phyloP scores from a whole-genome alignment of 2,329 filamentous ascomycete genomes.

The Fusarium xyrophilum region DNA sequence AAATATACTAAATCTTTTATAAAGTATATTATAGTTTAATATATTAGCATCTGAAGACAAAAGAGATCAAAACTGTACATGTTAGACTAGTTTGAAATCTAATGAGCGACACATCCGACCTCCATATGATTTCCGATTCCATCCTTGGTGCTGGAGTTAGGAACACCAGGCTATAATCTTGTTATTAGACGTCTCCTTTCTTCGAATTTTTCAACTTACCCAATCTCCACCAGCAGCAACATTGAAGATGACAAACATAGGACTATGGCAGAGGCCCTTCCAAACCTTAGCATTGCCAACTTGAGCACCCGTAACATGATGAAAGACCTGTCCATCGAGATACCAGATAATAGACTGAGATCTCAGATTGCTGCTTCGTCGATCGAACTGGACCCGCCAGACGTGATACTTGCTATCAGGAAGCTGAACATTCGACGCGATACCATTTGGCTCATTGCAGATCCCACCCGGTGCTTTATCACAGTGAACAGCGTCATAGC shows the following conservation, averaged over 20 bases:
- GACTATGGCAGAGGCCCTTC: constrained; percentile 57
- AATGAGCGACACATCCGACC: constrained; percentile 58
- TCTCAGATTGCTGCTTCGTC: constrained; percentile 53
- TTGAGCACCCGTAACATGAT: constrained; percentile 52
- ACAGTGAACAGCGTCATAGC: constrained; percentile 61
- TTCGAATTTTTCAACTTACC: constrained; percentile 48
- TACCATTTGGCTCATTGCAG: constrained; percentile 60
- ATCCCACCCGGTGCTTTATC: constrained; percentile 53
- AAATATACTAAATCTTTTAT: too few species aligned
- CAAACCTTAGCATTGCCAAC: constrained; percentile 57
- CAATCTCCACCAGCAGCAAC: constrained; percentile 62
- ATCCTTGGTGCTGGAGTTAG: constrained; percentile 54
- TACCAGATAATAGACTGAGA: constrained; percentile 61
- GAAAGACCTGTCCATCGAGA: constrained; percentile 54
- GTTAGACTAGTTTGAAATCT: constrained; percentile 38
- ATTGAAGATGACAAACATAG: constrained; percentile 61
- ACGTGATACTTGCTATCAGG: constrained; percentile 54
- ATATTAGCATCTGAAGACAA: neutral
- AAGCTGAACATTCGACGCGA: constrained; percentile 47
- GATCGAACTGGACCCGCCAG: constrained; percentile 59
- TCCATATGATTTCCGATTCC: constrained; percentile 59
- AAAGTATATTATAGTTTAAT: too few species aligned
- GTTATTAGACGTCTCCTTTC: neutral
- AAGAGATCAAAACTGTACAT: neutral
- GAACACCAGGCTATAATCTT: constrained; percentile 53